phyloP scores from a whole-genome alignment of 768 basidiomycete species.

The Grammothele lineata region DNA sequence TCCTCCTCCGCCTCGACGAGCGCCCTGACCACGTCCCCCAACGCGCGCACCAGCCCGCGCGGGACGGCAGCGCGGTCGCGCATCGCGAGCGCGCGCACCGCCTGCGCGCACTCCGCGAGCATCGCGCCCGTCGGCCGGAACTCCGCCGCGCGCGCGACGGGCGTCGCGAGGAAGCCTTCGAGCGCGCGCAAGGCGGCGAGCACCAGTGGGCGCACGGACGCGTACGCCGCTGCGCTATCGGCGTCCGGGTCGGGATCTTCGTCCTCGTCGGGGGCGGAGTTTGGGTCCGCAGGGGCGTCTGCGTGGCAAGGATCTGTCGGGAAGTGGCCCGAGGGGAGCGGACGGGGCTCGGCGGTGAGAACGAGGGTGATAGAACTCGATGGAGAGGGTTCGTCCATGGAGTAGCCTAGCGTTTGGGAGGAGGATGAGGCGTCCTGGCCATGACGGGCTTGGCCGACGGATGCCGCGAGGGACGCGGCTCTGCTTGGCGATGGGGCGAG shows the following conservation, averaged over 20 bases:
- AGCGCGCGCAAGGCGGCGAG: conserved; percentile 1
- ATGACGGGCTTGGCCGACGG: neutral
- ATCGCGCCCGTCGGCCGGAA: conserved; percentile 8
- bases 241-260: neutral
- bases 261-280: neutral
- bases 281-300: no score
- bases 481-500: neutral
- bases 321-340: no score
- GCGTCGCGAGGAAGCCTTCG: conserved; percentile 8
- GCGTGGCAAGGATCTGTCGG: no score
- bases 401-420: no score
- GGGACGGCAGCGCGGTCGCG: conserved; percentile 2
- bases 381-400: no score
- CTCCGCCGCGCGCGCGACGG: conserved; percentile 2
- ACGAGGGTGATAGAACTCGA: no score
- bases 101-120: conserved; percentile 12
- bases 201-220: conserved; percentile 2
- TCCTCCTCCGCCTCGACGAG: neutral
- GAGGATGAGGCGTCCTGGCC: no score
- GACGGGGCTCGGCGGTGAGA: no score
- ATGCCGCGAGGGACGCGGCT: neutral
- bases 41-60: neutral
- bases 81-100: conserved; percentile 2
- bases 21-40: conserved; percentile 1
- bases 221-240: neutral